Evolutionary conservation across 805 yeast species (phyloP), one percentile per base, ranked within the genome.

Genomic region (Teunomyces tritomae): DNA sequence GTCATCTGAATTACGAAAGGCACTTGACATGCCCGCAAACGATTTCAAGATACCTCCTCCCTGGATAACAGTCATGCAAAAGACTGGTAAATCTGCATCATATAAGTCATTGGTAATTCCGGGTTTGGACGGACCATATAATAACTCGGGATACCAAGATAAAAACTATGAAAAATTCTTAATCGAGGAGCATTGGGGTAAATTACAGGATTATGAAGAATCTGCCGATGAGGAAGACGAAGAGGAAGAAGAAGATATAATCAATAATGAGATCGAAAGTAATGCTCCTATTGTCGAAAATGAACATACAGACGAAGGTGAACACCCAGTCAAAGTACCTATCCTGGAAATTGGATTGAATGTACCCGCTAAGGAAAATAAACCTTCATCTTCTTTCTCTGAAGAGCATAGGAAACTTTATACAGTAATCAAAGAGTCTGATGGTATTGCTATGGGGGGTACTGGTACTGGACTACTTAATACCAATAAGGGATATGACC

Each of bases 61-160:
- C 0, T 92, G 97, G 97, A 74, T 84, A 17, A 63, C 74, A 2
- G 77, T 78, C 32, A 84, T 91, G 87, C 76, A 76, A 45, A 73
- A 78, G 47, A 57, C 79, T 10, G 97, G 97, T 0, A 82, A 86
- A 26, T 96, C 98, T 0, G 96, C 96, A 0, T 76, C 89, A 14
- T 91, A 89, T 65, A 83, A 84, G 2, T 74, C 78, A 33, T 68
- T 89, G 62, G 67, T 73, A 29, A 77, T 88, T 6, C 89, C 78
- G 0, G 78, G 77, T 0, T 47, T 73, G 13, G 77, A 73, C 49
- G 52, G 55, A 3, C 64, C 64, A 36, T 72, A 73, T 49, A 52
- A 57, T 4, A 73, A 72, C 46, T 56, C 53, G 26, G 77, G 77
- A 1, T 73, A 73, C 49, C 52, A 49, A 14, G 56, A 52, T 13